These are phyloP conservation scores for Pachysandra terminalis DNA, from an alignment of 164 flowering plant species.

Conservation along the genomic window DNA sequence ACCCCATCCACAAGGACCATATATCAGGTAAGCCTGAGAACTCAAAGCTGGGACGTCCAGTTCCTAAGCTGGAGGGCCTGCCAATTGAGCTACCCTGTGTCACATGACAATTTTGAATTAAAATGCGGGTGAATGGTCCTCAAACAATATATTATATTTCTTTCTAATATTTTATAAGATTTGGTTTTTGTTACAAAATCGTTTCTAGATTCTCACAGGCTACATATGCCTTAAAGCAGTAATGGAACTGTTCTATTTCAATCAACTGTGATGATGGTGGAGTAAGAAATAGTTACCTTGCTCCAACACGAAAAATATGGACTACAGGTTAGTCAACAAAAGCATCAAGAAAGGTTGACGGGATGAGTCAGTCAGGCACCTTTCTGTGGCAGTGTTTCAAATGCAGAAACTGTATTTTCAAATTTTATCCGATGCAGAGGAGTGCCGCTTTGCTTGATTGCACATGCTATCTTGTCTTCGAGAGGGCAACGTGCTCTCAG, in stretches of 20 bases:
- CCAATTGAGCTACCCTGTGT: too few species aligned
- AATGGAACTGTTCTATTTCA: too few species aligned
- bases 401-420: conserved; percentile 92
- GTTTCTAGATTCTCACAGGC: too few species aligned
- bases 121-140: not conserved
- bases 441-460: conserved; percentile 96
- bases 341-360: not conserved
- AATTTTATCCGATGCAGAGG: conserved; percentile 85
- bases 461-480: conserved; percentile 96
- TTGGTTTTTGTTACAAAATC: not conserved
- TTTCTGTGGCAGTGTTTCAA: conserved; percentile 95
- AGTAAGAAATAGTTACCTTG: too few species aligned
- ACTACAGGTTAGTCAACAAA: not conserved
- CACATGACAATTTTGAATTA: too few species aligned
- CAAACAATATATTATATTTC: not conserved
- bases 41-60: too few species aligned
- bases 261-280: not conserved
- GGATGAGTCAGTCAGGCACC: conserved; percentile 31
- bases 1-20: too few species aligned
- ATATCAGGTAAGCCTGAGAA: too few species aligned
- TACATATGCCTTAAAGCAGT: too few species aligned
- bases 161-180: too few species aligned
- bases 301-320: too few species aligned
- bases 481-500: conserved; percentile 94
- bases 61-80: too few species aligned